Base-by-base conservation (phyloP, 2,329 filamentous ascomycete species). In the Penicillium oxalicum region DNA sequence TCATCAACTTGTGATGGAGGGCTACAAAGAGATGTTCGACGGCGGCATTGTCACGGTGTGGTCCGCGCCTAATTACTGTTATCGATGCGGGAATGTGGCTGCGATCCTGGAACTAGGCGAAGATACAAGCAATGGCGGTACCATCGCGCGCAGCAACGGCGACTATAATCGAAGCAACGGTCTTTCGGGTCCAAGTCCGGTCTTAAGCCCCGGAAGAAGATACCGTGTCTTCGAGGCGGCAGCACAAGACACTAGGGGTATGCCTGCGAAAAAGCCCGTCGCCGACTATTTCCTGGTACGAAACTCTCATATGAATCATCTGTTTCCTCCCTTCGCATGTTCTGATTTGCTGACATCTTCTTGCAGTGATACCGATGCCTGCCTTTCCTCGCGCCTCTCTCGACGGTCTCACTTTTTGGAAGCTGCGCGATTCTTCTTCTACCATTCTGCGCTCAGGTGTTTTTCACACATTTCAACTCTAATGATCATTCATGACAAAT, bases 1-100 rank as follows among this genome's bases (percentile, higher is more conserved):
- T 1, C 93, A 98, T 66, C 93, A 98, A 69, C 82, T 98, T 24
- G 93, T 98, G 56, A 98, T 97, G 93, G 93, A 98, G 68, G 93
- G 93, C 0, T 98, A 96, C 71, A 97, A 97, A 73, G 93, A 97
- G 68, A 97, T 97, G 91, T 98, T 97, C 64, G 89, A 95, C 65
- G 86, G 84, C 11, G 88, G 84, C 41, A 96, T 98, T 55, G 93
- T 97, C 37, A 98, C 93, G 0, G 93, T 98, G n/a, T 98, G 93
- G 91, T 94, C 88, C 0, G 91, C 91, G 8, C 91, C 91, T 0
- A 96, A 96, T 68, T 96, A 96, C 75, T 96, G 91, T 73, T 96
- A 96, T 72, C 83, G 89, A 55, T 96, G 91, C 64, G 91, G 91
- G 47, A 97, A 97, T 62, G 91, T 98, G 9, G 93, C 93, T 0